phyloP scores from a whole-genome alignment of 306 rosid genomes.

The Cucumis sativus region Cucumber_9930_V3 NC_026658.2:37501-38000 shows the following conservation, averaged over 20 bases:
- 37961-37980: conserved; percentile 66
- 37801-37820: conserved; percentile 48
- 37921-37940: neutral
- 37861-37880: neutral
- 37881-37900: neutral
- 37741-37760: conserved; percentile 98
- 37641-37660: neutral
- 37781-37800: conserved; percentile 99
- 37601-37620: neutral
- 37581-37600: neutral
- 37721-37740: conserved; percentile 96
- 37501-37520: neutral
- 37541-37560: neutral
- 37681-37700: neutral
- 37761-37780: conserved; percentile 93
- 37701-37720: neutral
- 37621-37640: neutral
- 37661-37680: neutral
- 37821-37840: conserved; percentile 25
- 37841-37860: neutral
- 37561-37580: neutral
- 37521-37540: neutral
- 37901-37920: neutral
- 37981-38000: conserved; percentile 77
- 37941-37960: conserved; percentile 79